These are phyloP conservation scores for Erigeron philadelphicus DNA, from an alignment of 140 eudicot species.

Conservation along the genomic window DNA sequence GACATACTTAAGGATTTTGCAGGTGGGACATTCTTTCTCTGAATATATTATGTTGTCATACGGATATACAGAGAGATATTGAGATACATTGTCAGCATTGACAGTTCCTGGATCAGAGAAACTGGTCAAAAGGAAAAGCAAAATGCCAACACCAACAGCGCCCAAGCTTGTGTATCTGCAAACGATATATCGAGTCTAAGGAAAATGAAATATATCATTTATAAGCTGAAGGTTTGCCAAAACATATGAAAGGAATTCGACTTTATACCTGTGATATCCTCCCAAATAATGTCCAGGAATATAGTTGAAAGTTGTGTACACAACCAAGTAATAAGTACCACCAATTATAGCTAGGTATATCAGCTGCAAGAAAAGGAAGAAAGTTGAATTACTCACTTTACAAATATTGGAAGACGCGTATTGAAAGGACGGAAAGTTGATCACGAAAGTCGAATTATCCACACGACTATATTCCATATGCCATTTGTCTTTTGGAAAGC, in stretches of 20 bases:
- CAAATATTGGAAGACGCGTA: neutral
- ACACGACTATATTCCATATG: neutral
- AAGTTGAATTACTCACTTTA: neutral
- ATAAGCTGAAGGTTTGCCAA: slow-evolving; percentile 10
- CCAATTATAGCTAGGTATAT: slow-evolving; percentile 68
- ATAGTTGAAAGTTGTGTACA: slow-evolving; percentile 57
- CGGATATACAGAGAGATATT: slow-evolving; percentile 72
- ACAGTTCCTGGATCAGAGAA: slow-evolving; percentile 94
- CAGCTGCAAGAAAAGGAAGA: slow-evolving; percentile 42
- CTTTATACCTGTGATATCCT: slow-evolving; percentile 67
- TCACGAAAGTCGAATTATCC: neutral
- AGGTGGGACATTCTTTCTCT: slow-evolving; percentile 86
- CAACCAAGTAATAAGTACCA: slow-evolving; percentile 62
- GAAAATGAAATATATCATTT: slow-evolving; percentile 7
- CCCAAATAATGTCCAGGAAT: slow-evolving; percentile 75
- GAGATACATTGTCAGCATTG: slow-evolving; percentile 58
- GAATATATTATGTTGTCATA: slow-evolving; percentile 78
- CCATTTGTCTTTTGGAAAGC: neutral
- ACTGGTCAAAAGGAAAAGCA: slow-evolving; percentile 84
- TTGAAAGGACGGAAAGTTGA: neutral
- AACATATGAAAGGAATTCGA: slow-evolving; percentile 1
- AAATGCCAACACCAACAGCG: slow-evolving; percentile 82
- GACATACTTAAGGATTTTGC: slow-evolving; percentile 78
- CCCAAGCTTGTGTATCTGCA: slow-evolving; percentile 78
- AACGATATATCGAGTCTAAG: slow-evolving; percentile 18